Base-by-base conservation (phyloP, 2,329 filamentous ascomycete species). In the Cercospora sojina region DNA sequence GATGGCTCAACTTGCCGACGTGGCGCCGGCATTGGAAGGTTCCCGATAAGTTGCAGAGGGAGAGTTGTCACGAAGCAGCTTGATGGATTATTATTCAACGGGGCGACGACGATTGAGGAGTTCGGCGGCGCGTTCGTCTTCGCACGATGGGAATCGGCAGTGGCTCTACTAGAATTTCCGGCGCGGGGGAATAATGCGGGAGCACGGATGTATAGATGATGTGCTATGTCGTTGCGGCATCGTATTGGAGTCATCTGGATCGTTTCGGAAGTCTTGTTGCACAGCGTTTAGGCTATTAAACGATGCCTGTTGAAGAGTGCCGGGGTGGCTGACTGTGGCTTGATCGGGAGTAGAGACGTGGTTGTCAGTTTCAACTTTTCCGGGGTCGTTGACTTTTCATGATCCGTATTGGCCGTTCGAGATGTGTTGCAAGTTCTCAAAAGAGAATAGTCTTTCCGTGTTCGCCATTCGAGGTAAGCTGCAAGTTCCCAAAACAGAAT, bases 71-170 rank as follows among this genome's bases (percentile, higher is more conserved):
- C 67, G 35, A 64, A 63, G 25, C 71, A 79, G 47, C 60, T 77
- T 31, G 64, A 72, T 8, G 71, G n/a, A n/a, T n/a, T n/a, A n/a
- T 79, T 2, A 71, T 75, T 35, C 72, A 81, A 6, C 77, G 75
- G 32, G 74, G n/a, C n/a, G n/a, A n/a, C 79, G 1, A 84, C 78
- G 29, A 74, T 87, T 8, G 80, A 83, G 56, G 70, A 82, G 70
- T 70, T 65, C 38, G 84, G 79, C 1, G 86, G 87, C 2, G 74
- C 77, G 0, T 87, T 86, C 70, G 68, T 88, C 0, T 85, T 85
- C 84, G 29, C 86, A 89, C 38, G 71, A 80, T 64, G 84, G 85
- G 3, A 84, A 79, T 68, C 83, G 85, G 75, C 69, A 72, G 55
- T 74, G 72, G 73, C 41, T 74, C 59, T 74, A 64, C 43, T 20